A percentile compares a stretch with the other conserved stretches of the same genome.
Conservation (phyloP, 1,284 basidiomycete genomes). For the Tilletia caries region DNA sequence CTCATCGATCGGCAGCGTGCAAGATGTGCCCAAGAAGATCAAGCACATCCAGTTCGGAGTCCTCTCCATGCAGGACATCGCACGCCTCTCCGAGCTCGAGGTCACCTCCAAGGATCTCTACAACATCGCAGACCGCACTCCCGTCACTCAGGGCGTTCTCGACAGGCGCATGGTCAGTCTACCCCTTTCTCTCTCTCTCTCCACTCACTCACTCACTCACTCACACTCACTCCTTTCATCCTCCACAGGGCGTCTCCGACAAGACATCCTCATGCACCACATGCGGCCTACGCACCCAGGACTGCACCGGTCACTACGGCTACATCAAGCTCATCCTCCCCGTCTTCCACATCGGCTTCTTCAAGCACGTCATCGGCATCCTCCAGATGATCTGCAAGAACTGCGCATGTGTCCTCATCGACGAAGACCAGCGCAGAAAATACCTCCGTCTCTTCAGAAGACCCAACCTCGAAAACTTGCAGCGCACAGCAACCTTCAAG, state of each 20-base stretch:
- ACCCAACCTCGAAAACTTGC: conserved; percentile 87
- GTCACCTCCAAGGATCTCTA: conserved; percentile 49
- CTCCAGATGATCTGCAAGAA: conserved; percentile 75
- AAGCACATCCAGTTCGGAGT: conserved; percentile 55
- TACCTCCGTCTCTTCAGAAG: conserved; percentile 86
- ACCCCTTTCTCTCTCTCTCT: background rate
- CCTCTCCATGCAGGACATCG: conserved; percentile 52
- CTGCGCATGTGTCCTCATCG: conserved; percentile 88
- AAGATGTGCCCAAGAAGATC: conserved; percentile 45
- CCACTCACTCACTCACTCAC: background rate
- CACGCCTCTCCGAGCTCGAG: conserved; percentile 52
- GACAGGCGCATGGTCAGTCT: conserved; percentile 41
- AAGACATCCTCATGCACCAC: conserved; percentile 91
- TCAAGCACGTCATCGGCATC: conserved; percentile 89
- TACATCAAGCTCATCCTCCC: conserved; percentile 71
- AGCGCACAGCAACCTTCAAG: conserved; percentile 79
- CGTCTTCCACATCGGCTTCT: conserved; percentile 94
- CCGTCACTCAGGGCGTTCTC: conserved; percentile 46
- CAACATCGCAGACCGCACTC: conserved; percentile 41
- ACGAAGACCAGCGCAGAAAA: conserved; percentile 76
- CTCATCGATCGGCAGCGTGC: background rate
- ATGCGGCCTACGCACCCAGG: conserved; percentile 83
- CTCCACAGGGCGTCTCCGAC: conserved; percentile 80
- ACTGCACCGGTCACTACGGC: conserved; percentile 96
- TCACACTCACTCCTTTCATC: background rate